Base-by-base conservation (phyloP, 2,329 filamentous ascomycete genomes). In the Teratosphaeria zuluensis region DNA sequence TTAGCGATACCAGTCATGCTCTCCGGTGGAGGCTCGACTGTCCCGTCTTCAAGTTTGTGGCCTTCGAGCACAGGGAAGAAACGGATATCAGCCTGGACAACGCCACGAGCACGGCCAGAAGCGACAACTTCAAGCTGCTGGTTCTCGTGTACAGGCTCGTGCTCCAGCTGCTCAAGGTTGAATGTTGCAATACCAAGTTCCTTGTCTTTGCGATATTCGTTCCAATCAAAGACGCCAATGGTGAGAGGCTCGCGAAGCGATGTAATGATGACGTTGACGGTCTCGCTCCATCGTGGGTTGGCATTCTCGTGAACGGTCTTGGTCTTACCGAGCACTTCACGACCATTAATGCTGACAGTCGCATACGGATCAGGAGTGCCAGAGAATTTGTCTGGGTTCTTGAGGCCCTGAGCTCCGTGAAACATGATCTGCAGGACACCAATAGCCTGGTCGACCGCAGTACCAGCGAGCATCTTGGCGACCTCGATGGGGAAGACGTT, bases 401-500 rank as follows among this genome's bases (percentile, higher is more conserved):
- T 97, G 66, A 99, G 83, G 38, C 92, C 91, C 65, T 92, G 86
- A 2, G 92, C 94, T 48, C 90, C 89, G 72, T 99, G 90, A 62
- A 99, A 82, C 6, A 91, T 96, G 61, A 99, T 80, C 28, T 92
- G 92, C 56, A 99, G 76, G 8, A 99, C 92, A 72, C 94, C 94
- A 68, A 99, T 90, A 11, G 94, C 94, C 75, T 96, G 90, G 72
- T 99, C 95, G 55, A 99, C 89, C 0, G 94, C 86, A 59, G 89
- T 92, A 60, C 94, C 94, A 51, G 92, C 89, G 63, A 99, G 81
- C 90, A 99, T 94, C 81, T 99, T 97, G 66, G 94, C 94, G 58
- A 99, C 90, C 71, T 99, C 94, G 65, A 99, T 94, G 16, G 94
- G 94, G 80, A 99, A 99, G 55, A 97, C 91, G 67, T 99, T 96